A percentile compares a stretch with the other conserved stretches of the same genome.
phyloP scores from a whole-genome alignment of 2,329 filamentous ascomycete species.

The Monascus ruber region DNA sequence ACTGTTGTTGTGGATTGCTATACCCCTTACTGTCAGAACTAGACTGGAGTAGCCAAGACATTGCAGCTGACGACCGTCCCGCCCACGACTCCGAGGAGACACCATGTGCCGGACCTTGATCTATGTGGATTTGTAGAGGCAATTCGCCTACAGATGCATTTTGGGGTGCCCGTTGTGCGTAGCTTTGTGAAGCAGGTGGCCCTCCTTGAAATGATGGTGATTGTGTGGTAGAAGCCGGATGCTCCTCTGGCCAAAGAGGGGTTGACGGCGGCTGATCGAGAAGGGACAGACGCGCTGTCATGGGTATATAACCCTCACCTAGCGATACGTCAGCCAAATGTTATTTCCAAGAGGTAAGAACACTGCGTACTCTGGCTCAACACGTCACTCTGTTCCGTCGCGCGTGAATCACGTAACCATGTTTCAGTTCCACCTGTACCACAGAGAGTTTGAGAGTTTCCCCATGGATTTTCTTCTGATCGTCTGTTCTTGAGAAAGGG shows the following conservation, averaged over 20 bases:
- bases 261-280: constrained; percentile 18
- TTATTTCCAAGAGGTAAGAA: background rate
- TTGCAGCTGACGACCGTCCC: constrained; percentile 2
- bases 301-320: constrained; percentile 29
- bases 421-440: constrained; percentile 2
- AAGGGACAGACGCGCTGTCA: constrained; percentile 28
- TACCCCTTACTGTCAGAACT: background rate
- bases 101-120: constrained; percentile 1
- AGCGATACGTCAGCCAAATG: constrained; percentile 3
- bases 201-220: background rate
- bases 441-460: constrained; percentile 6
- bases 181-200: constrained; percentile 4
- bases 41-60: constrained; percentile 5
- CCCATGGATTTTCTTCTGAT: constrained; percentile 10
- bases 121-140: background rate
- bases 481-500: constrained; percentile 25
- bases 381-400: constrained; percentile 14
- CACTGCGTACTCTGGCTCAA: constrained; percentile 21
- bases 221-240: constrained; percentile 5
- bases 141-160: constrained; percentile 2
- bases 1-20: too few relatives aligned
- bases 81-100: constrained; percentile 6
- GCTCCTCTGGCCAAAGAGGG: constrained; percentile 17
- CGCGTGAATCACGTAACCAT: constrained; percentile 5
- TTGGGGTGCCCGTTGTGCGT: constrained; percentile 7